A percentile compares a stretch with the other conserved stretches of the same genome.
These are phyloP conservation scores for Pichia nakasei DNA, from an alignment of 805 yeast species.

Conservation along the genomic window DNA sequence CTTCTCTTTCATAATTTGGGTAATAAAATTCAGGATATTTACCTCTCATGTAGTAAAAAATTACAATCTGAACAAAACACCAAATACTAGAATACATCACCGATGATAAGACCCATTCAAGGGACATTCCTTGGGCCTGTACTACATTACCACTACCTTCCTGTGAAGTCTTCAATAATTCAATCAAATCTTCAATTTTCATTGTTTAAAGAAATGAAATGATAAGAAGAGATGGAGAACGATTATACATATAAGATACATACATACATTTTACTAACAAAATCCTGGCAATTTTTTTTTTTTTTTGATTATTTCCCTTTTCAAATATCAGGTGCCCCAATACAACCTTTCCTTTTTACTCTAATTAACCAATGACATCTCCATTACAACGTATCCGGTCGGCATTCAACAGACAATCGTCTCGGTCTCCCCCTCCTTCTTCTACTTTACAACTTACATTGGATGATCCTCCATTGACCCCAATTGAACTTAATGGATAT, in stretches of 20 bases:
- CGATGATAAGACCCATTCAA: constrained; percentile 47
- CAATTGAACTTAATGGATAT: constrained; percentile 55
- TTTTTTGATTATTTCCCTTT: no score
- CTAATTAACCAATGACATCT: background rate
- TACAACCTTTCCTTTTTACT: no score
- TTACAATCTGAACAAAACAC: constrained; percentile 42
- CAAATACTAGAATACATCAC: constrained; percentile 44
- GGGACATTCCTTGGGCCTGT: constrained; percentile 37
- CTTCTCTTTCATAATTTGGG: constrained; percentile 40
- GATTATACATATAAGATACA: background rate
- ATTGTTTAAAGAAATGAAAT: background rate
- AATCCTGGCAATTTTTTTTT: no score
- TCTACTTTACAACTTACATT: background rate
- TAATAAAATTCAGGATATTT: constrained; percentile 36
- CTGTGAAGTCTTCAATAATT: constrained; percentile 2
- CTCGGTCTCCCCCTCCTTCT: background rate
- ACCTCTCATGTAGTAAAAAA: constrained; percentile 32
- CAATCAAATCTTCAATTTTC: background rate
- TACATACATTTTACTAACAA: no score
- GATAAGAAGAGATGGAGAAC: background rate
- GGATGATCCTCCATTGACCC: constrained; percentile 39
- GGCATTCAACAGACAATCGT: background rate
- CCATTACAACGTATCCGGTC: constrained; percentile 4
- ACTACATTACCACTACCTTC: constrained; percentile 4
- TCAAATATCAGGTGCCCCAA: no score